Base-by-base conservation (phyloP, 2,329 filamentous ascomycete genomes). In the Ascochyta lentis region DNA sequence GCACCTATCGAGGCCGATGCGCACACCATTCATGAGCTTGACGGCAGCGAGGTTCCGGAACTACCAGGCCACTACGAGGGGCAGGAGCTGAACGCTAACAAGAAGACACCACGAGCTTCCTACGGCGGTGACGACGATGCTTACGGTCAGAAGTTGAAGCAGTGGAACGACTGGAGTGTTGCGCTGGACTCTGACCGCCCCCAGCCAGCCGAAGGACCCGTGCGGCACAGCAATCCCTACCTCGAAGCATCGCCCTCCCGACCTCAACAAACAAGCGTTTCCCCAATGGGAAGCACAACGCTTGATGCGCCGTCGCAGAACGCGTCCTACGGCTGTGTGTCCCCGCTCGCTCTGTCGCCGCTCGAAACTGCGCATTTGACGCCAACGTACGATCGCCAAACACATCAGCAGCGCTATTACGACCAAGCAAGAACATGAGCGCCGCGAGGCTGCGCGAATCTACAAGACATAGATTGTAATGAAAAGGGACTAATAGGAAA, bases 1-100 rank as follows among this genome's bases (percentile, higher is more conserved):
- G 56, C 50, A 35, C 64, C 58, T 4, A 56, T 68, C 24, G 67
- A 69, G 52, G 64, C 59, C 19, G 67, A 69, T 39, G 56, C 64
- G 12, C 56, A 50, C 10, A 33, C 40, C 2, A 66, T 69, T 13
- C 59, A 69, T 40, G 67, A 69, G 43, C 49, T 69, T 9, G 65
- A 65, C 10, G 66, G 60, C 22, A 56, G 54, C 35, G 56, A 37
- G 5, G 51, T 67, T 7, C 64, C 67, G 9, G 67, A 69, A 44
- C 39, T 69, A 13, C 63, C 65, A 19, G 60, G 58, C 13, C 52
- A 54, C 16, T 55, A 51, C 9, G 48, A 63, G 39, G 55, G 43
- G 3, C 64, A 66, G 43, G 64, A 66, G 46, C 43, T 66, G 22
- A 61, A 64, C 8, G 53, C 53, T 6, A 49, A 43, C 16, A 50